These are phyloP conservation scores for Austroboletus festivus DNA, from an alignment of 768 basidiomycete species.

Conservation along the genomic window DNA sequence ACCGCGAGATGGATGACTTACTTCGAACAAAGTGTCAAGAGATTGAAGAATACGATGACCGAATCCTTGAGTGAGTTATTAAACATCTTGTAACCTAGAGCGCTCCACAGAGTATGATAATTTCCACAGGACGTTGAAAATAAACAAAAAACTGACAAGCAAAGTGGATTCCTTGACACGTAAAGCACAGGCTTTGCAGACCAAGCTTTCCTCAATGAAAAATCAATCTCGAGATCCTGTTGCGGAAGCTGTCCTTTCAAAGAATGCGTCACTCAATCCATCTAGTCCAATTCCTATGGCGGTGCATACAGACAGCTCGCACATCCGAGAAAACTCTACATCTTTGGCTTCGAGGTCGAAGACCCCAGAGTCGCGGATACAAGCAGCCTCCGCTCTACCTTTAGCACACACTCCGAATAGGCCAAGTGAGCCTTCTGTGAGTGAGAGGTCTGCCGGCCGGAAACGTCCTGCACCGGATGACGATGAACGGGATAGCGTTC, in stretches of 20 bases:
- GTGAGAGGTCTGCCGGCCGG: slow-evolving; percentile 49
- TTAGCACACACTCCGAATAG: slow-evolving; percentile 49
- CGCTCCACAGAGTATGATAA: slow-evolving; percentile 5
- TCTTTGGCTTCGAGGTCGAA: slow-evolving; percentile 46
- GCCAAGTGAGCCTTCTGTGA: slow-evolving; percentile 28
- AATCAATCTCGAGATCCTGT: slow-evolving; percentile 29
- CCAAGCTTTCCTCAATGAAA: slow-evolving; percentile 58
- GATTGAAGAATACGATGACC: slow-evolving; percentile 84
- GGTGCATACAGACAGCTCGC: slow-evolving; percentile 5
- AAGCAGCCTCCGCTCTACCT: slow-evolving; percentile 14
- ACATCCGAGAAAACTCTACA: slow-evolving; percentile 36
- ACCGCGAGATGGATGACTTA: slow-evolving; percentile 73
- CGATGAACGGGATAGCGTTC: slow-evolving; percentile 59
- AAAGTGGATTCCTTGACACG: slow-evolving; percentile 72
- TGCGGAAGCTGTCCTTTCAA: slow-evolving; percentile 9
- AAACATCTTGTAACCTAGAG: slow-evolving; percentile 4
- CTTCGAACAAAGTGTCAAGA: slow-evolving; percentile 67
- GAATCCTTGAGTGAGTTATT: slow-evolving; percentile 60
- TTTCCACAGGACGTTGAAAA: slow-evolving; percentile 61
- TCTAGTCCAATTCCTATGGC: slow-evolving; percentile 9
- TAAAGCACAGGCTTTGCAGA: slow-evolving; percentile 70
- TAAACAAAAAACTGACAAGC: slow-evolving; percentile 69
- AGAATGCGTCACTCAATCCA: slow-evolving; percentile 5
- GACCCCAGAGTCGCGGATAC: slow-evolving; percentile 47
- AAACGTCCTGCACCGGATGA: slow-evolving; percentile 79